Percentiles rank a stretch among this genome's conserved stretches.
Conservation (phyloP, 2,329 filamentous ascomycete genomes). For the Akanthomyces dipterigenus region DNA sequence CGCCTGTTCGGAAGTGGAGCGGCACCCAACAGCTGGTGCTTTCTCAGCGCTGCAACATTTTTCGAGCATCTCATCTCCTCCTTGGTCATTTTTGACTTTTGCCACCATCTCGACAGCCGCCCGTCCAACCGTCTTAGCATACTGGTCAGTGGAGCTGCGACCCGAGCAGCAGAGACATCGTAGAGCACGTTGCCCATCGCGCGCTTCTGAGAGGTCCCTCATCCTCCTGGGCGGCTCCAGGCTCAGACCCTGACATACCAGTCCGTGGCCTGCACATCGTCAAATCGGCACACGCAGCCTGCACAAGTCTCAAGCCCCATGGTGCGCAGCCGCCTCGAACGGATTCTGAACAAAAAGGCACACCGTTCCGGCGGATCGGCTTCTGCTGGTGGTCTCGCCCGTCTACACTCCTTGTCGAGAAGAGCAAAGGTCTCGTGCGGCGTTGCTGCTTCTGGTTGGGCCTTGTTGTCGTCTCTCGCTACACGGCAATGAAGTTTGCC, state of each 20-base stretch:
- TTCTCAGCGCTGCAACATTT: background rate
- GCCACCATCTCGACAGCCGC: background rate
- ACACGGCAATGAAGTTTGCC: slow-evolving; percentile 53
- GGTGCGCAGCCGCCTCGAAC: background rate
- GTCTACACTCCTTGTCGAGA: background rate
- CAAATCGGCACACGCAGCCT: background rate
- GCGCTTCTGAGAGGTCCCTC: slow-evolving; percentile 3
- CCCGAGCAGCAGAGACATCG: background rate
- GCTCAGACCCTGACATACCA: slow-evolving; percentile 7
- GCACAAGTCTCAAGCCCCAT: background rate
- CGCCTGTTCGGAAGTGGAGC: background rate
- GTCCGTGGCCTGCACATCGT: slow-evolving; percentile 1
- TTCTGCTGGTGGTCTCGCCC: background rate
- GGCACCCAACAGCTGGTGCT: background rate
- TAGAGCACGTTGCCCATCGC: slow-evolving; percentile 3
- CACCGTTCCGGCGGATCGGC: background rate
- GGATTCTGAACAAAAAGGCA: background rate
- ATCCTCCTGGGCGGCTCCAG: background rate
- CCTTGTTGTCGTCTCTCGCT: slow-evolving; percentile 1
- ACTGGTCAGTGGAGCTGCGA: background rate
- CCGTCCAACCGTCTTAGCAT: background rate
- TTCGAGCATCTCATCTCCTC: background rate
- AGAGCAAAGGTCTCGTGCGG: slow-evolving; percentile 9
- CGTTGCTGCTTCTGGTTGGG: slow-evolving; percentile 6
- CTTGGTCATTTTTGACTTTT: background rate